phyloP scores from a whole-genome alignment of 1,284 basidiomycete species.

The Trichosporon inkin region DNA sequence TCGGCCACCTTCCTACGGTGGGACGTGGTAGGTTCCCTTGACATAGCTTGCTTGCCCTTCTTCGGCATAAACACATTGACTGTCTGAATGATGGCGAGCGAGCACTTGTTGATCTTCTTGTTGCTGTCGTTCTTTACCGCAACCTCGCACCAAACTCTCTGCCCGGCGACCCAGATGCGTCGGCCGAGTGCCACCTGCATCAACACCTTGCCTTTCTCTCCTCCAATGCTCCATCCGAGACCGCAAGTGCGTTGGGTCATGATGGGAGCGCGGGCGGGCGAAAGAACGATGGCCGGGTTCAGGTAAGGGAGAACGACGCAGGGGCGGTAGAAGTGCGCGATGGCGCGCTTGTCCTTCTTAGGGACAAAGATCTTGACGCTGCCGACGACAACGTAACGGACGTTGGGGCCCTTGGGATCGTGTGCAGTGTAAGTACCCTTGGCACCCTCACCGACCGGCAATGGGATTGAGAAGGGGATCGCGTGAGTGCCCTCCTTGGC shows the following conservation, averaged over 20 bases:
- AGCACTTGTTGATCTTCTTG: slow-evolving; percentile 66
- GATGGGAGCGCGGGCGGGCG: slow-evolving; percentile 61
- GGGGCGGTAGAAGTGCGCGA: slow-evolving; percentile 87
- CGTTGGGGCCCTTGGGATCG: slow-evolving; percentile 56
- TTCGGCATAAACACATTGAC: slow-evolving; percentile 63
- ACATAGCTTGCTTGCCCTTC: slow-evolving; percentile 50
- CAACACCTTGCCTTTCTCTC: slow-evolving; percentile 65
- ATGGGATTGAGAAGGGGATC: slow-evolving; percentile 72
- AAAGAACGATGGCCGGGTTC: slow-evolving; percentile 62
- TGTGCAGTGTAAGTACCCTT: slow-evolving; percentile 66
- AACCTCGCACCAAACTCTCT: slow-evolving; percentile 69
- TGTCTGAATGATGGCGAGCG: slow-evolving; percentile 66
- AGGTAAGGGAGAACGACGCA: slow-evolving; percentile 79
- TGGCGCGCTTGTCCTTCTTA: slow-evolving; percentile 61
- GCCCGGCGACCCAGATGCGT: slow-evolving; percentile 78
- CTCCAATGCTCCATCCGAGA: slow-evolving; percentile 58
- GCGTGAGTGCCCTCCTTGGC: slow-evolving; percentile 66
- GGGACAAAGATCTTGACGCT: slow-evolving; percentile 77
- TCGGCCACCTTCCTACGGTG: slow-evolving; percentile 57
- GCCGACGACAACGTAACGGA: slow-evolving; percentile 80
- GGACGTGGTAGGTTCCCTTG: slow-evolving; percentile 44
- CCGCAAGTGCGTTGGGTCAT: slow-evolving; percentile 60
- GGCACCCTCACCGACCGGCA: slow-evolving; percentile 65
- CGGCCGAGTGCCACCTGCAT: slow-evolving; percentile 71
- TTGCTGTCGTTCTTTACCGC: slow-evolving; percentile 68